Evolutionary conservation across 2,329 filamentous ascomycete genomes (phyloP).

Genomic region (Blumeria graminis): DNA sequence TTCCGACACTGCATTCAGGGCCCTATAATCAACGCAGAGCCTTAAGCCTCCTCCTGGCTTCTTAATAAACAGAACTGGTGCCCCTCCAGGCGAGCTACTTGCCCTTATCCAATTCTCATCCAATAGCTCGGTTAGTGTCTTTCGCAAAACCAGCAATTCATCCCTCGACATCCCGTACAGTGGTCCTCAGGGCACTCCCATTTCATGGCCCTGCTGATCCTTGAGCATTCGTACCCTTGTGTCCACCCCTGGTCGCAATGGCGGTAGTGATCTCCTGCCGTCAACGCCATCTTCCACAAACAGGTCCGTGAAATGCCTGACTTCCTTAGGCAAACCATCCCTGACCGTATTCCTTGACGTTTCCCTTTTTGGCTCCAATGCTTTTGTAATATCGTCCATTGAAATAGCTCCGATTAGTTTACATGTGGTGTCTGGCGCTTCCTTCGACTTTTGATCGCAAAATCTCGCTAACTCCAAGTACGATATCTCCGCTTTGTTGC

Average conservation of each 20-base stretch:
- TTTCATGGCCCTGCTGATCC: neutral
- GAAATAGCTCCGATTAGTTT: neutral
- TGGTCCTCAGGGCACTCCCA: neutral
- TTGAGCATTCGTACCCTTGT: neutral
- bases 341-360: neutral
- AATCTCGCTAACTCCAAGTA: too few relatives aligned
- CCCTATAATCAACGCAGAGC: conserved; percentile 2
- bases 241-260: neutral
- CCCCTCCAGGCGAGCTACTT: neutral
- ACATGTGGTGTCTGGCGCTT: too few relatives aligned
- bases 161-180: neutral
- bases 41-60: neutral
- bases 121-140: neutral
- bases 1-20: conserved; percentile 1
- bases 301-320: neutral
- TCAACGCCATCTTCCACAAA: neutral
- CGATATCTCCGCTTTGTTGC: too few relatives aligned
- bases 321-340: neutral
- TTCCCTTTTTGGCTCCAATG: neutral
- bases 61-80: neutral
- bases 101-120: neutral
- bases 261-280: neutral
- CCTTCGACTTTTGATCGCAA: too few relatives aligned
- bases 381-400: neutral
- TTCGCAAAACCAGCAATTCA: neutral